phyloP scores from a whole-genome alignment of 192 early-diverging fungal species.

The Linnemannia schmuckeri region DNA sequence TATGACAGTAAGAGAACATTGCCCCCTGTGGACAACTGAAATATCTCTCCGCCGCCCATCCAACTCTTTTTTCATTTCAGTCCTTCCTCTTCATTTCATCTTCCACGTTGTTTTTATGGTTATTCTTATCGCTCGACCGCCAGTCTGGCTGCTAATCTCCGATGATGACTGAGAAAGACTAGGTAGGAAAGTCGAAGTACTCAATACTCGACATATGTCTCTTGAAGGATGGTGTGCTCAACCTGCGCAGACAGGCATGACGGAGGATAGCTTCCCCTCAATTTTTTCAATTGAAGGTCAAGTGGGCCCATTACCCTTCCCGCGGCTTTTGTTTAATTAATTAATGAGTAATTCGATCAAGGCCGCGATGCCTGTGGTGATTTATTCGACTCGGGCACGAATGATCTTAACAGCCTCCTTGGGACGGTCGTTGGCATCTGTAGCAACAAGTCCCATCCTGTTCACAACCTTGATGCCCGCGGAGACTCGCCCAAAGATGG shows the following conservation, averaged over 20 bases:
- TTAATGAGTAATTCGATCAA: neutral
- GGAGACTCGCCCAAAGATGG: constrained; percentile 91
- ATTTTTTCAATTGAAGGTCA: neutral
- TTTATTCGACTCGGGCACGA: constrained; percentile 53
- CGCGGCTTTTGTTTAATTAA: neutral
- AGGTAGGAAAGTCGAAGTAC: neutral
- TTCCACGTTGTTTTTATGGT: constrained; percentile 4
- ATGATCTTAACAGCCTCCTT: constrained; percentile 63
- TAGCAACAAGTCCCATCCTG: constrained; percentile 78
- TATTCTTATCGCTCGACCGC: neutral
- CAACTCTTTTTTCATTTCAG: no score
- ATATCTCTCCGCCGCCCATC: neutral
- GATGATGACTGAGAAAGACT: neutral
- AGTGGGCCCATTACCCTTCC: neutral
- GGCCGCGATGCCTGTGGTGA: neutral
- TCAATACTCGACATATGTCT: neutral
- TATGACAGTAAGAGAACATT: no score
- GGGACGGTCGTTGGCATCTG: constrained; percentile 67
- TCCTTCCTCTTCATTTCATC: neutral
- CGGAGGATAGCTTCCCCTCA: neutral
- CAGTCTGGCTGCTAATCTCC: neutral
- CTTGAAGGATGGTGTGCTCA: neutral
- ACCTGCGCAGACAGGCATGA: neutral
- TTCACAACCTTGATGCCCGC: constrained; percentile 87
- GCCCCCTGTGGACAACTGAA: neutral